A percentile compares a stretch with the other conserved stretches of the same genome.
Evolutionary conservation across 1,284 basidiomycete species (phyloP).

Genomic region (Sanghuangporus weigelae): DNA sequence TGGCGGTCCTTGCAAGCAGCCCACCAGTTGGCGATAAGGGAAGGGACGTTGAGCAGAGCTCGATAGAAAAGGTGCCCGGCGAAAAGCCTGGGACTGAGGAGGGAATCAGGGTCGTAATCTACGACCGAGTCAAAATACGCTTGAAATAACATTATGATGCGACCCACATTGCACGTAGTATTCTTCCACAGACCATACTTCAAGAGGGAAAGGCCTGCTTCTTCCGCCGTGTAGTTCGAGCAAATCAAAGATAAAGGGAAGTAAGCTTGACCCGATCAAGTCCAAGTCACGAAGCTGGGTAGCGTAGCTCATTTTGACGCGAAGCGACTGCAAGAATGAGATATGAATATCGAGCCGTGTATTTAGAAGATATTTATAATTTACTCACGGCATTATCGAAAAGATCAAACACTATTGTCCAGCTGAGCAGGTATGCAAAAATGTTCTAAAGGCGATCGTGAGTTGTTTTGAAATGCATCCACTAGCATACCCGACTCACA

Average conservation of each 20-base stretch:
- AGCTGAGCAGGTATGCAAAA: constrained; percentile 74
- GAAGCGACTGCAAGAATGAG: constrained; percentile 55
- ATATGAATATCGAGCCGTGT: constrained; percentile 12
- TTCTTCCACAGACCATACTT: constrained; percentile 82
- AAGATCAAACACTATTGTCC: constrained; percentile 87
- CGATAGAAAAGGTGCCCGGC: constrained; percentile 89
- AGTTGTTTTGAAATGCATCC: background rate
- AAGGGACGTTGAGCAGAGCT: constrained; percentile 75
- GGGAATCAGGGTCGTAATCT: constrained; percentile 61
- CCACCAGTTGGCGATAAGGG: constrained; percentile 83
- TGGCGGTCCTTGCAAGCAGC: constrained; percentile 87
- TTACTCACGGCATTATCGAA: constrained; percentile 78
- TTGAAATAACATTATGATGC: background rate
- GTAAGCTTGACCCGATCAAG: constrained; percentile 59
- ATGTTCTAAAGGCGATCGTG: constrained; percentile 31
- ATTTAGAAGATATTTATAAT: background rate
- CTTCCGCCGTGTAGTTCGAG: constrained; percentile 60
- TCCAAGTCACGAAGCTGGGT: constrained; percentile 76
- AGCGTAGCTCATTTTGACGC: constrained; percentile 77
- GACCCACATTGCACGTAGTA: constrained; percentile 76
- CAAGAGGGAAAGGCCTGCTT: constrained; percentile 65
- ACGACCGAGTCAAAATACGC: constrained; percentile 11
- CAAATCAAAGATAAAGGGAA: constrained; percentile 72
- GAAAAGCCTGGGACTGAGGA: constrained; percentile 61
- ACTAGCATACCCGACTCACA: constrained; percentile 18